These are phyloP conservation scores for Xerocomus nothofagi DNA, from an alignment of 1,284 basidiomycete species.

Conservation along the genomic window DNA sequence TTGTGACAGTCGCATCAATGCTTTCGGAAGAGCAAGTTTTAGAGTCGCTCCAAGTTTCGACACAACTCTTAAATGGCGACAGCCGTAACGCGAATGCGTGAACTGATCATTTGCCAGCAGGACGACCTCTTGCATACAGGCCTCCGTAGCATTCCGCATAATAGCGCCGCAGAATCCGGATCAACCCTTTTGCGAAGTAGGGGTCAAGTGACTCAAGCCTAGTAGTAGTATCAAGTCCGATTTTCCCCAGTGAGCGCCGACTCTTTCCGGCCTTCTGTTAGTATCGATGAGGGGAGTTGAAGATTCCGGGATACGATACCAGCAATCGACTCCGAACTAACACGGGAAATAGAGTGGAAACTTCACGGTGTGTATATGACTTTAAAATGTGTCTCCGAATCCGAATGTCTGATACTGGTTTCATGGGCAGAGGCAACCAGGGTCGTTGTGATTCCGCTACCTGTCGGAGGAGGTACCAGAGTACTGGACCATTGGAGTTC, in stretches of 20 bases:
- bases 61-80: too few relatives aligned
- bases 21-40: too few relatives aligned
- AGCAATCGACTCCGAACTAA: not conserved
- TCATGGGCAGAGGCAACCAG: not conserved
- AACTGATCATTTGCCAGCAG: too few relatives aligned
- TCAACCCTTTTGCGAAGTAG: too few relatives aligned
- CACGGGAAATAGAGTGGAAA: not conserved
- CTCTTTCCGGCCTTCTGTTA: not conserved
- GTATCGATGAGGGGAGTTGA: not conserved
- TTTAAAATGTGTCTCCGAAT: not conserved
- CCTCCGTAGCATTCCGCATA: too few relatives aligned
- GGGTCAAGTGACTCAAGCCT: not conserved
- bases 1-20: too few relatives aligned
- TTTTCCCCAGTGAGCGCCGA: not conserved
- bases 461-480: not conserved
- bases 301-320: not conserved
- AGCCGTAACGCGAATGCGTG: too few relatives aligned
- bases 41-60: too few relatives aligned
- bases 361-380: not conserved
- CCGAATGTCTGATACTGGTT: not conserved
- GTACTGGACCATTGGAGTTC: not conserved
- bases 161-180: not conserved
- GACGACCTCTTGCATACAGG: too few relatives aligned
- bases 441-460: not conserved
- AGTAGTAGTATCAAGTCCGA: not conserved